Base-by-base conservation (phyloP, 345 rosid species). In the Alliaria petiolata region DNA sequence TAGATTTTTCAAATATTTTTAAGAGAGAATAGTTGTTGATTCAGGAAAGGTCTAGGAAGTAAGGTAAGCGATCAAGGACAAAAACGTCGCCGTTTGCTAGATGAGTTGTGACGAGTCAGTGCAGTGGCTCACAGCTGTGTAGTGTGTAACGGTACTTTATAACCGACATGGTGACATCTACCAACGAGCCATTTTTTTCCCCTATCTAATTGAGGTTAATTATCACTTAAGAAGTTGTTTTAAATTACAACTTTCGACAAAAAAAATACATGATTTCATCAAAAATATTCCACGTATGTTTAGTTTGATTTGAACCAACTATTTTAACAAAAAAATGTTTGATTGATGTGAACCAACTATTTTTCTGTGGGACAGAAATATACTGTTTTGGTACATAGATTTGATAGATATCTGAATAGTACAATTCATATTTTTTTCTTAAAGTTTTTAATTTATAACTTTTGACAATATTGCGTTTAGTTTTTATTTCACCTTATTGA, bases 41-140 rank as follows among this genome's bases (percentile, higher is more conserved):
- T 53, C 22, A 25, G 30, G 46, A 45, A 66, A 50, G 66, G 53
- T 30, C 36, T 57, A 58, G 19, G 55, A 49, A 58, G 56, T 22
- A 51, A 52, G 33, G 22, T 22, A 55, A 31, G 28, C 7, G 55
- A 67, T 43, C 34, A 67, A 15, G 30, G 69, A 75, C 74, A 67
- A 60, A 63, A 67, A 67, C 39, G 74, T 52, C 50, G 56, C 14
- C 55, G 28, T 52, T 42, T 67, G 53, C 12, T 30, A 47, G 49
- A 12, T 43, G 34, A 43, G 72, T 16, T 50, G 62, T 71, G 75
- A 71, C 68, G 35, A 42, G 52, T 71, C 69, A 61, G 34, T 25
- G 38, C 33, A 60, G 69, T 75, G 47, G 73, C 49, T 52, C 43
- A 67, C 78, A 75, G 78, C 74, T 74, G 72, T 74, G 28, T 59